Percentiles rank a stretch among this genome's conserved stretches.
Evolutionary conservation across 139 green algal genomes (phyloP).

Genomic region (Penium margaritaceum): DNA sequence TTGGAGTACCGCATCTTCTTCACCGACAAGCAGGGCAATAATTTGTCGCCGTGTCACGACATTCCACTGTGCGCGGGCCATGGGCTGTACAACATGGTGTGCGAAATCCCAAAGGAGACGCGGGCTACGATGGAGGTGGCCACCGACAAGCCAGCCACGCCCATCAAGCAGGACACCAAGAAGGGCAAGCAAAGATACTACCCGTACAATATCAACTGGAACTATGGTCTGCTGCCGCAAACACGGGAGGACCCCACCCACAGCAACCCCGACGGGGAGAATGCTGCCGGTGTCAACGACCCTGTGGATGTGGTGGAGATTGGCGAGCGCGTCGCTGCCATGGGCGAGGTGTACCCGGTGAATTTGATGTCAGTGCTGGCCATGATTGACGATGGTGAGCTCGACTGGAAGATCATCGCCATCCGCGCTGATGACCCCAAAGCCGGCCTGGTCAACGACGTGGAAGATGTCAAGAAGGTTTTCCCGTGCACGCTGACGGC

Average conservation of each 20-base stretch:
- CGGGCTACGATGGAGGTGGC: slow-evolving; percentile 96
- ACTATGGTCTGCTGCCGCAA: slow-evolving; percentile 96
- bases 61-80: slow-evolving; percentile 83
- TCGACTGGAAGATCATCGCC: slow-evolving; percentile 98
- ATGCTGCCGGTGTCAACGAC: slow-evolving; percentile 87
- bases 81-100: slow-evolving; percentile 85
- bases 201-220: slow-evolving; percentile 99
- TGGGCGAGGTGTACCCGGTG: slow-evolving; percentile 79
- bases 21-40: too few species aligned
- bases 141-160: slow-evolving; percentile 85
- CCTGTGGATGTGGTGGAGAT: slow-evolving; percentile 98
- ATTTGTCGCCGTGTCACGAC: slow-evolving; percentile 94
- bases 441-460: slow-evolving; percentile 77
- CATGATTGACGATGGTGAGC: slow-evolving; percentile 98
- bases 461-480: slow-evolving; percentile 90
- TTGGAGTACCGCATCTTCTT: slow-evolving; percentile 45
- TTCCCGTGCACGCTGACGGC: slow-evolving; percentile 90
- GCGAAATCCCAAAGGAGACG: slow-evolving; percentile 92
- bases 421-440: slow-evolving; percentile 85
- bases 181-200: slow-evolving; percentile 98
- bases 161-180: slow-evolving; percentile 99
- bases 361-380: slow-evolving; percentile 77
- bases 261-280: slow-evolving; percentile 62
- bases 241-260: slow-evolving; percentile 84
- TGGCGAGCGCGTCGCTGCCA: slow-evolving; percentile 55